phyloP scores from a whole-genome alignment of 768 basidiomycete species.

The Lactarius hengduanensis region DNA sequence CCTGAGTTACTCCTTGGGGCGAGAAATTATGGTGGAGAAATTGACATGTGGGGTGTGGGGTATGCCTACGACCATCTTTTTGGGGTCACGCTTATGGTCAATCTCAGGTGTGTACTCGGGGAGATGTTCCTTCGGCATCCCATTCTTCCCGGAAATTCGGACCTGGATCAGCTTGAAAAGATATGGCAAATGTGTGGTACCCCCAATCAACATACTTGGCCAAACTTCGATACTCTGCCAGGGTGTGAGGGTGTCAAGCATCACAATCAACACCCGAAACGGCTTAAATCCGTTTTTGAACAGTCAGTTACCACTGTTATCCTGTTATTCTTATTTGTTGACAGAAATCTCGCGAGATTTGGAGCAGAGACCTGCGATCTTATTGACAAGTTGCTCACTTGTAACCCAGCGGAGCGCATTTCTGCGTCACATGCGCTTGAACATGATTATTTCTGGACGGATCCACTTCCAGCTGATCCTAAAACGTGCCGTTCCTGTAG shows the following conservation, averaged over 20 bases:
- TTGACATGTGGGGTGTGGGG: conserved; percentile 99
- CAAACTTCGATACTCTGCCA: conserved; percentile 69
- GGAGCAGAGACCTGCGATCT: conserved; percentile 76
- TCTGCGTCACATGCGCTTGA: conserved; percentile 86
- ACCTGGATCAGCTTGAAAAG: conserved; percentile 87
- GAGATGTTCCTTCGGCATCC: conserved; percentile 92
- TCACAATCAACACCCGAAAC: conserved; percentile 53
- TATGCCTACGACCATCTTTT: conserved; percentile 39
- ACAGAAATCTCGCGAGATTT: conserved; percentile 44
- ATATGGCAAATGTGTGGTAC: conserved; percentile 91
- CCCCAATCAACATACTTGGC: conserved; percentile 80
- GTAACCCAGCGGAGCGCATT: conserved; percentile 80
- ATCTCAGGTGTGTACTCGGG: conserved; percentile 81
- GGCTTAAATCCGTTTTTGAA: conserved; percentile 56
- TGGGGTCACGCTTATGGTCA: neutral
- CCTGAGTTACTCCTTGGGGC: conserved; percentile 91
- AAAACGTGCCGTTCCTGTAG: conserved; percentile 53
- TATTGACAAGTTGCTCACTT: conserved; percentile 74
- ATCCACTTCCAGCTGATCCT: conserved; percentile 83
- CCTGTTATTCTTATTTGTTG: conserved; percentile 19
- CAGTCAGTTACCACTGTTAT: conserved; percentile 42
- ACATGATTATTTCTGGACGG: conserved; percentile 93
- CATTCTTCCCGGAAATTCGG: conserved; percentile 83
- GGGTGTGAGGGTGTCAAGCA: conserved; percentile 78
- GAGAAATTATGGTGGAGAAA: conserved; percentile 85